phyloP scores from a whole-genome alignment of 768 basidiomycete genomes.

The Russula sp. region DNA sequence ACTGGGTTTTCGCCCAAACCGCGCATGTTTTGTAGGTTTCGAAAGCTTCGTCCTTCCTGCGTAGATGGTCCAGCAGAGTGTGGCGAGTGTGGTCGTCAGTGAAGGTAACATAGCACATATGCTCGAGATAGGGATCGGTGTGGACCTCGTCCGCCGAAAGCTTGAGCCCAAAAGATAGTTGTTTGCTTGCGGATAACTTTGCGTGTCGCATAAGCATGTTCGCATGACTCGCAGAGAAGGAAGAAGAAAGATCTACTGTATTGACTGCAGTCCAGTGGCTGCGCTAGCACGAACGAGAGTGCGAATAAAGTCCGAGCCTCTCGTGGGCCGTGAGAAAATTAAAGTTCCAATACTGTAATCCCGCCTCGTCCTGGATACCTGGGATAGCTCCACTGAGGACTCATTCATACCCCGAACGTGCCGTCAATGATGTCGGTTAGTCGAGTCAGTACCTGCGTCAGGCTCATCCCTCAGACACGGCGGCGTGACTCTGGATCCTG shows the following conservation, averaged over 20 bases:
- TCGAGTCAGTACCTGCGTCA: too few species aligned
- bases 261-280: too few species aligned
- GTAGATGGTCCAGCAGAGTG: conserved; percentile 34
- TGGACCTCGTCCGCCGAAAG: not conserved
- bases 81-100: too few species aligned
- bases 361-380: too few species aligned
- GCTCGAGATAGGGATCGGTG: too few species aligned
- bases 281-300: not conserved
- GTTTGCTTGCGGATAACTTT: not conserved
- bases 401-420: too few species aligned
- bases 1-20: conserved; percentile 34
- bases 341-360: too few species aligned
- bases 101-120: too few species aligned
- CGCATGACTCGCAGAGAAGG: not conserved
- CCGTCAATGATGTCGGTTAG: too few species aligned
- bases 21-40: conserved; percentile 34
- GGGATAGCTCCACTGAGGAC: too few species aligned
- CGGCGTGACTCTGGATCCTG: not conserved
- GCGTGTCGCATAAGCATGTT: not conserved
- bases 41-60: conserved; percentile 36
- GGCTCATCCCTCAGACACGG: too few species aligned
- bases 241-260: too few species aligned
- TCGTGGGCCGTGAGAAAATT: not conserved
- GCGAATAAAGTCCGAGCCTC: not conserved
- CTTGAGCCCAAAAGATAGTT: not conserved